Evolutionary conservation across 768 basidiomycete genomes (phyloP).

Genomic region (Daedalea quercina): DNA sequence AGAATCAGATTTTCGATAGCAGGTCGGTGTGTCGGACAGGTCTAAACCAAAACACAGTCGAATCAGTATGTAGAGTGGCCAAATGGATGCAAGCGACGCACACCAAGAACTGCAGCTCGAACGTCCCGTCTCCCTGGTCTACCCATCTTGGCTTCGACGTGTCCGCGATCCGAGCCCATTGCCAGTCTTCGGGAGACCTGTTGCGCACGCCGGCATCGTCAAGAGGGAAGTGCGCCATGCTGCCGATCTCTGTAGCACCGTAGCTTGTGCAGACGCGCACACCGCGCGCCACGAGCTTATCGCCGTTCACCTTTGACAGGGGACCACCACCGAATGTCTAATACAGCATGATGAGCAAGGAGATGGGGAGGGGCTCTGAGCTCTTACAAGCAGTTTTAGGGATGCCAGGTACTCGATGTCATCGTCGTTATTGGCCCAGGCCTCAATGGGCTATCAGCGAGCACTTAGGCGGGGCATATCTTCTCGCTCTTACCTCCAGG

Average conservation of each 20-base stretch:
- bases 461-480: background rate
- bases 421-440: constrained; percentile 14
- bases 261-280: constrained; percentile 9
- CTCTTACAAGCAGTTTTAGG: constrained; percentile 7
- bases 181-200: too few relatives aligned
- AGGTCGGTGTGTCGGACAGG: background rate
- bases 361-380: background rate
- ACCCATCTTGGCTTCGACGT: constrained; percentile 1
- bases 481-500: constrained; percentile 10
- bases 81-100: too few relatives aligned
- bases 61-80: too few relatives aligned
- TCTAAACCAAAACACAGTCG: background rate
- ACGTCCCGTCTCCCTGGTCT: constrained; percentile 8
- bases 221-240: too few relatives aligned
- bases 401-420: constrained; percentile 7
- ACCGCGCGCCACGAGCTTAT: constrained; percentile 11
- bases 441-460: constrained; percentile 1
- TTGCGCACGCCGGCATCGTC: too few relatives aligned
- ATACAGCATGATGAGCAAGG: background rate
- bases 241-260: constrained; percentile 13
- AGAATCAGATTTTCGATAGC: constrained; percentile 1
- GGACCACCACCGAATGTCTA: constrained; percentile 15
- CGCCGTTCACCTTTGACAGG: constrained; percentile 11
- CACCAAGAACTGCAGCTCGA: constrained; percentile 11
- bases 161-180: constrained; percentile 7